Conservation (phyloP, 345 rosid species). For the Nasturtium officinale region DNA sequence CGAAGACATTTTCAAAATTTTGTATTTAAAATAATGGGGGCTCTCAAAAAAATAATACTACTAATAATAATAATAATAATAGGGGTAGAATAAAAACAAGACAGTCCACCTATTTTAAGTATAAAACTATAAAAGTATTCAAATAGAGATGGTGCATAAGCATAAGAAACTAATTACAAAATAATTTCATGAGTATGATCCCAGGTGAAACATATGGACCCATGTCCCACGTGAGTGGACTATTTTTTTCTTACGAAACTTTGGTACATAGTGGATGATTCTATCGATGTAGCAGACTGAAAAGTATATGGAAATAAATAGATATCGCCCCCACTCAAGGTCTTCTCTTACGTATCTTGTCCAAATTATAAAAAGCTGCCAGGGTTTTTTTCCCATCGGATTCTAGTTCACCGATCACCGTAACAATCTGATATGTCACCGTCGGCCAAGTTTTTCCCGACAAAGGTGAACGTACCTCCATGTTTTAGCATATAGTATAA, state of each 20-base stretch:
- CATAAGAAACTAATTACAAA: not conserved
- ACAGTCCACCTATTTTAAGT: not conserved
- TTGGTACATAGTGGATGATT: constrained; percentile 24
- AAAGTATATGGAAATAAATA: constrained; percentile 15
- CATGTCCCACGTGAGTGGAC: constrained; percentile 37
- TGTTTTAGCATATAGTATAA: not conserved
- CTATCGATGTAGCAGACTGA: constrained; percentile 24
- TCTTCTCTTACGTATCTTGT: constrained; percentile 31
- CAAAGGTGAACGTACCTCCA: constrained; percentile 23
- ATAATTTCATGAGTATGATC: not conserved
- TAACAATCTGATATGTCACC: constrained; percentile 21
- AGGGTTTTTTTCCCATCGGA: constrained; percentile 10
- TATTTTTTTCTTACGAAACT: not conserved
- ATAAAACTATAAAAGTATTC: not conserved
- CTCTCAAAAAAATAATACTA: too few relatives aligned
- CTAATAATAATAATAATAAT: too few relatives aligned
- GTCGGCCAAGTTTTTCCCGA: constrained; percentile 18
- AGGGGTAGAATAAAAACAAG: not conserved
- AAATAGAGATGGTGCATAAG: not conserved
- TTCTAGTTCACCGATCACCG: constrained; percentile 23
- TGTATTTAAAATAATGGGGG: not conserved
- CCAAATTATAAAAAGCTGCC: not conserved
- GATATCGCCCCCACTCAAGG: constrained; percentile 36
- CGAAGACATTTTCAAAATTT: not conserved
- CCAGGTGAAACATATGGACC: constrained; percentile 44